Conservation (phyloP, 495 filamentous ascomycete species). For the Aspergillus diversus region DNA sequence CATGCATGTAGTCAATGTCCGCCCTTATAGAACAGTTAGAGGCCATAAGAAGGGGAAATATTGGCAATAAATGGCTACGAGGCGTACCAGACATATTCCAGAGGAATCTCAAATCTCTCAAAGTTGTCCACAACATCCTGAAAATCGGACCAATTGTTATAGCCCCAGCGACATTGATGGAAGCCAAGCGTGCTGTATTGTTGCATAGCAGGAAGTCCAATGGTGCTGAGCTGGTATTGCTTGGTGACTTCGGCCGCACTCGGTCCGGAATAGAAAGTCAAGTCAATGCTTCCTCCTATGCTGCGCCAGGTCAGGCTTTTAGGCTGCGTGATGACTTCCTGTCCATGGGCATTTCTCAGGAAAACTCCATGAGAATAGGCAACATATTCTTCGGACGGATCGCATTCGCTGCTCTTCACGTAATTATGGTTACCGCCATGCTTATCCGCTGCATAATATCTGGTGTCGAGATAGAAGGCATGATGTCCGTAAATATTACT, state of each 20-base stretch:
- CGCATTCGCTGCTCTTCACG: constrained; percentile 55
- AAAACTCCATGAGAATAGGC: constrained; percentile 67
- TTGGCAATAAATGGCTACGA: background rate
- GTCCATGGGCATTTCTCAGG: constrained; percentile 69
- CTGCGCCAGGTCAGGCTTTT: constrained; percentile 77
- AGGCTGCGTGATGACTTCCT: constrained; percentile 69
- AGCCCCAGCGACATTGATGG: constrained; percentile 71
- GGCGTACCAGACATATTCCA: constrained; percentile 69
- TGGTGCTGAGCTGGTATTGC: constrained; percentile 57
- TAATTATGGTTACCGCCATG: constrained; percentile 54
- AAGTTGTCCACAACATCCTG: constrained; percentile 61
- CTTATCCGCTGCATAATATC: constrained; percentile 62
- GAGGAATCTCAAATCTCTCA: constrained; percentile 61
- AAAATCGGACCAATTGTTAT: constrained; percentile 59
- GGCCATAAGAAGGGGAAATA: background rate
- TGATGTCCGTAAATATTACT: constrained; percentile 65
- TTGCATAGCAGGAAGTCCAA: constrained; percentile 66
- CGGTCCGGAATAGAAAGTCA: constrained; percentile 66
- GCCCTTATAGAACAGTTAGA: constrained; percentile 38
- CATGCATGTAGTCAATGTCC: constrained; percentile 63
- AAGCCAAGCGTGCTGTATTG: constrained; percentile 65
- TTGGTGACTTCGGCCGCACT: constrained; percentile 58
- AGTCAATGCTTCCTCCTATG: constrained; percentile 63
- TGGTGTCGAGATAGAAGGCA: constrained; percentile 66
- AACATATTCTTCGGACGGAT: constrained; percentile 58